Base-by-base conservation (phyloP, 371 early-diverging fungal genomes). In the Rhizopus arrhizus region DNA sequence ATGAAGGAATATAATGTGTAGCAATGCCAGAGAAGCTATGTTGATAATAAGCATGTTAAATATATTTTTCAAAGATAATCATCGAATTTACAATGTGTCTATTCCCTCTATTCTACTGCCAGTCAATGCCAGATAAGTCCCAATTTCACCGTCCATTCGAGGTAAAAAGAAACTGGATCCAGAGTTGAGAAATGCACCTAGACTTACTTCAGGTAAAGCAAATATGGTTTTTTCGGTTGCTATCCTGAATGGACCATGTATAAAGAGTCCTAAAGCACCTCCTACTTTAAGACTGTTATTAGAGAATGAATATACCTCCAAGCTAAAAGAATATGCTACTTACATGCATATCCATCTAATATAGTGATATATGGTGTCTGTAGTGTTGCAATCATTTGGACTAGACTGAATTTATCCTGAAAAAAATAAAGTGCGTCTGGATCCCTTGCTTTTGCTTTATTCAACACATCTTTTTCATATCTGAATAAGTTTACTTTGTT, bases 101-200 rank as follows among this genome's bases (percentile, higher is more conserved):
- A 85, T 74, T 31, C 95, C 98, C 66, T 78, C 79, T 62, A 98
- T 73, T n/a, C 87, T 73, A 36, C 75, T 69, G 3, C 98, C 98
- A 4, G 97, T 96, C 69, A 98, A 77, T 1, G 93, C 99, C 42
- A 98, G 74, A 71, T 92, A 98, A 12, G 90, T 87, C 10, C 99
- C 99, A 8, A 94, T 77, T 72, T 94, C 88, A 11, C 95, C 95
- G 68, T 98, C 97, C 65, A 98, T 66, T 33, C 95, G 80, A 7
- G 98, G 87, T 61, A 98, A 69, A 70, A 94, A 96, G 80, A 96
- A 97, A 34, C 92, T 87, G 3, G 93, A 95, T 15, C 98, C 99
- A 5, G 97, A 95, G 62, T 95, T 97, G 3, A 97, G 94, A 75
- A 93, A 94, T 35, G 96, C 80, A 5, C 99, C 98, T 59, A 97